Evolutionary conservation across 371 early-diverging fungal species (phyloP).

Genomic region (Choanephora cucurbitarum): DNA sequence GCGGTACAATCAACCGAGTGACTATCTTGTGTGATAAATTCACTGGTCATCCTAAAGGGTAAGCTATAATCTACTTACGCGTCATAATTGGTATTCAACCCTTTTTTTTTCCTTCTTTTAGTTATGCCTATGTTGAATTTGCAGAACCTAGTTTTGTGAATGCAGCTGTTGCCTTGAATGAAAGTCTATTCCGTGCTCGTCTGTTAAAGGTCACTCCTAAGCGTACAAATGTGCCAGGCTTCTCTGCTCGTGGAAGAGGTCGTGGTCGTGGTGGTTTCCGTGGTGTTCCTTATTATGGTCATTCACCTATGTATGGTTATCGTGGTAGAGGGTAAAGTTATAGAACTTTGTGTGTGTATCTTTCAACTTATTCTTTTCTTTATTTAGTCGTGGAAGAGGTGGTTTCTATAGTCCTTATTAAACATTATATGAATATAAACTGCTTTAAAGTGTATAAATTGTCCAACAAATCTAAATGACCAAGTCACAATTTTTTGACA

Average conservation of each 20-base stretch:
- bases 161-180: slow-evolving; percentile 87
- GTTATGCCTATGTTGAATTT: slow-evolving; percentile 97
- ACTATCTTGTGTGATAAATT: slow-evolving; percentile 95
- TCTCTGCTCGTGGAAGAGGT: slow-evolving; percentile 73
- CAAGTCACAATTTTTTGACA: too few relatives aligned
- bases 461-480: background rate
- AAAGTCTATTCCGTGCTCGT: slow-evolving; percentile 88
- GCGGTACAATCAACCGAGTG: slow-evolving; percentile 96
- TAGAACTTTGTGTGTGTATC: slow-evolving; percentile 17
- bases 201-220: slow-evolving; percentile 84
- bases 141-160: slow-evolving; percentile 82
- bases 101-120: slow-evolving; percentile 12
- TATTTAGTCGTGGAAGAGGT: slow-evolving; percentile 57
- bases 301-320: slow-evolving; percentile 54
- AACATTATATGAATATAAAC: too few relatives aligned
- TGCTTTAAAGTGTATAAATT: background rate
- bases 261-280: slow-evolving; percentile 63
- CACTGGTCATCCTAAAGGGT: slow-evolving; percentile 97
- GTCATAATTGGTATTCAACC: too few relatives aligned
- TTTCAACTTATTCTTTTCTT: background rate
- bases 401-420: slow-evolving; percentile 71
- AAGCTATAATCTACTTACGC: slow-evolving; percentile 4
- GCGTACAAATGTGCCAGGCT: slow-evolving; percentile 95
- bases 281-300: slow-evolving; percentile 53
- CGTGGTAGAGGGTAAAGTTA: slow-evolving; percentile 59